Base-by-base conservation (phyloP, 2,329 filamentous ascomycete genomes). In the Sclerotinia spermophila region DNA sequence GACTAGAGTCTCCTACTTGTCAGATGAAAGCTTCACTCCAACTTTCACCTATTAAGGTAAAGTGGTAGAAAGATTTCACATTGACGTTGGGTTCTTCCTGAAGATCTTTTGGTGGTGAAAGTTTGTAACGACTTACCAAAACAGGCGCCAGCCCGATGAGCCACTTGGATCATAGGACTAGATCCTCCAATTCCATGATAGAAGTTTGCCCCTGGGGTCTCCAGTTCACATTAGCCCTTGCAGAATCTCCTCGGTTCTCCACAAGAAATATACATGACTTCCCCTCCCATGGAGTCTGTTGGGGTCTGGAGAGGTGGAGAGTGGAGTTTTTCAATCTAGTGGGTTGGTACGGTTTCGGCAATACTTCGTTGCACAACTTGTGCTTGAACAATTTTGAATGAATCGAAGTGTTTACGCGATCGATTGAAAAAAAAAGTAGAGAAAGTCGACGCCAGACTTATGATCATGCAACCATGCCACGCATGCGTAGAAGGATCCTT, bases 291-390 rank as follows among this genome's bases (percentile, higher is more conserved):
- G 44, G 68, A 55, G 58, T 70, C 68, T 45, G 40, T 45, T 55
- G 38, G 48, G 45, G 60, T 65, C 68, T 66, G 38, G 68, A 66
- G 48, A 65, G 61, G 61, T 19, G 65, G 65, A 60, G 65, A 40
- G 59, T 40, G 59, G 59, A 10, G 42, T n/a, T 68, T 42, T 38
- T 51, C 44, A 51, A 51, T 13, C 5, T 59, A 53, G 38, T 60
- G 38, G 51, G 65, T 45, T 60, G 65, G 65, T 35, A 59, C 24
- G 45, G 35, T 38, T 35, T 68, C 53, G 65, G 53, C n/a, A 60
- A 64, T 27, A 51, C 61, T 51, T 64, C 21, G 30, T 19, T 48
- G 44, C 61, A 64, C 61, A 38, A 64, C 30, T 48, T 38, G 21
- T 62, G 42, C 58, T 59, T 59, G 33, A 59, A 59, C 48, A 33